Evolutionary conservation across 2,329 filamentous ascomycete species (phyloP), one percentile per base, ranked within the genome.

Genomic region (Camptophora hylomeconis): DNA sequence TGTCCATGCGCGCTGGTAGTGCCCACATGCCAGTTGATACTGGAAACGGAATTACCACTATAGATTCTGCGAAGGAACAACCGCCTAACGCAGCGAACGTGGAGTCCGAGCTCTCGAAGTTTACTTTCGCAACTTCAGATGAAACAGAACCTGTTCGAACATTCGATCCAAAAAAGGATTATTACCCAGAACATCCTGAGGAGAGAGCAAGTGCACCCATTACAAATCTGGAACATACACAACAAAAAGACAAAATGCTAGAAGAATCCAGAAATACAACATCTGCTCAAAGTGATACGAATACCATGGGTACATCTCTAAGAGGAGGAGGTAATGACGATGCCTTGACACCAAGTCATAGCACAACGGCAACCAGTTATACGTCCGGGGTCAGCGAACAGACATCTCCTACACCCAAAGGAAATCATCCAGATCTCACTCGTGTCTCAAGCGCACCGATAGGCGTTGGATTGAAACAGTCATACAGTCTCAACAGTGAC

Each of bases 1-100:
- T 37, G 8, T 44, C 41, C 4, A 44, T 44, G 41, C 37, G 39
- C 20, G 39, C 39, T n/a, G 41, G 41, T n/a, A 35, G 25, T n/a
- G 34, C 37, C n/a, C 26, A 27, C 7, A 30, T 44, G 7, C 39
- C 41, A 7, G 17, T 25, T 8, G 35, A 36, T 16, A 35, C 27
- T 36, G 8, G 18, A 35, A n/a, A n/a, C n/a, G n/a, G n/a, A n/a
- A n/a, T n/a, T n/a, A n/a, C n/a, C n/a, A 15, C 26, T 17, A 7
- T 26, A 31, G 19, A 36, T 3, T 25, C 31, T n/a, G 31, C 37
- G 13, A 23, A 29, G 8, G 26, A 34, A n/a, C 23, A 25, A 5
- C n/a, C n/a, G n/a, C n/a, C n/a, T n/a, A n/a, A n/a, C n/a, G n/a
- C n/a, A n/a, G n/a, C n/a, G n/a, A n/a, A n/a, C n/a, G n/a, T n/a